Percentiles rank a stretch among this genome's conserved stretches.
These are phyloP conservation scores for Dovyalis caffra DNA, from an alignment of 345 rosid species.

Conservation along the genomic window DNA sequence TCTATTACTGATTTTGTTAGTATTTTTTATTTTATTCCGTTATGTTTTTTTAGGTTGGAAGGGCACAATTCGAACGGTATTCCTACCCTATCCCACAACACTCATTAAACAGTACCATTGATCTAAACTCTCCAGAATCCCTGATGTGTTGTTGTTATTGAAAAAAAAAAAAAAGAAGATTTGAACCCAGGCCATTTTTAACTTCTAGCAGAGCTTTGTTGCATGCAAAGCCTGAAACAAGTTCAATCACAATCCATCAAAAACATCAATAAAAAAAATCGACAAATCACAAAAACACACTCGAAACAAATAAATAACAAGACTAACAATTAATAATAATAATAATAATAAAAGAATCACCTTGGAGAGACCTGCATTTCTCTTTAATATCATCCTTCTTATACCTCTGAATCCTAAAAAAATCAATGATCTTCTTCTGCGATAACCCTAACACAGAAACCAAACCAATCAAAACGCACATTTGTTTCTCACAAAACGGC, in stretches of 20 bases:
- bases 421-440: slow-evolving; percentile 79
- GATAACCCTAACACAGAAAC: slow-evolving; percentile 53
- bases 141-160: too few species aligned
- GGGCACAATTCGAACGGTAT: not conserved
- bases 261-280: not conserved
- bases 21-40: not conserved
- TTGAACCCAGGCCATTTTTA: not conserved
- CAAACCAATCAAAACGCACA: slow-evolving; percentile 16
- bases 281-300: not conserved
- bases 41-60: not conserved
- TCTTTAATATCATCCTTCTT: slow-evolving; percentile 18
- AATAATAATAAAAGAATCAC: slow-evolving; percentile 25
- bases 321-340: not conserved
- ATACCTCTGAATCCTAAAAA: slow-evolving; percentile 68
- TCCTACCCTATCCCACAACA: not conserved
- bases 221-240: slow-evolving; percentile 16
- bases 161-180: too few species aligned
- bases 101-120: too few species aligned
- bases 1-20: not conserved
- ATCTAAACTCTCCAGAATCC: not conserved
- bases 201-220: slow-evolving; percentile 5
- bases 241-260: not conserved
- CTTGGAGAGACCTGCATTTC: slow-evolving; percentile 45
- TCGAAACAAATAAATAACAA: not conserved
- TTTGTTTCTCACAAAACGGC: not conserved